Evolutionary conservation across 2,329 filamentous ascomycete species (phyloP).

Genomic region (Aspergillus sp.): DNA sequence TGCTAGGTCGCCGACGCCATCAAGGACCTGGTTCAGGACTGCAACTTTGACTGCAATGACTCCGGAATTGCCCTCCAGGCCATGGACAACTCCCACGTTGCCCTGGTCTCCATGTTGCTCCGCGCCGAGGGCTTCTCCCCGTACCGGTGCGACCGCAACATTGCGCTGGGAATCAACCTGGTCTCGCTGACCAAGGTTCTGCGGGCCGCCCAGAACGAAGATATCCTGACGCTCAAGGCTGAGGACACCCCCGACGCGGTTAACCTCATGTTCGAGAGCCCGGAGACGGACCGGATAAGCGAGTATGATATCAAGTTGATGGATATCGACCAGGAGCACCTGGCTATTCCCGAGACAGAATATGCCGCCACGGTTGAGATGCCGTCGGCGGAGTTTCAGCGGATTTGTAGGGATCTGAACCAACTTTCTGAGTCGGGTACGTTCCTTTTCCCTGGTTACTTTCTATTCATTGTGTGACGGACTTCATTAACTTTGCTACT

Average conservation of each 20-base stretch:
- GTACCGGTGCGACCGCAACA: constrained; percentile 98
- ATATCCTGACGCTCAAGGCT: constrained; percentile 92
- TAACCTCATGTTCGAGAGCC: constrained; percentile 91
- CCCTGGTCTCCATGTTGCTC: constrained; percentile 97
- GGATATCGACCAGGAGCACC: constrained; percentile 99
- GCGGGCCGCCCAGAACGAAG: constrained; percentile 86
- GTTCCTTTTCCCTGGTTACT: constrained; percentile 22
- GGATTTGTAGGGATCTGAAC: constrained; percentile 87
- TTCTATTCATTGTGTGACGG: too few relatives aligned
- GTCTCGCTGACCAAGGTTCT: constrained; percentile 95
- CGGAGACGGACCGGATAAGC: constrained; percentile 80
- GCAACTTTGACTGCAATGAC: constrained; percentile 99
- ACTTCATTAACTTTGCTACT: too few relatives aligned
- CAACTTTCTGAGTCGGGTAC: constrained; percentile 92
- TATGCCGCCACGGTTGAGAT: constrained; percentile 87
- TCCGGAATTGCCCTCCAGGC: constrained; percentile 95
- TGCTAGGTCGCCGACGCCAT: constrained; percentile 90
- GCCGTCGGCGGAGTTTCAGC: constrained; percentile 84
- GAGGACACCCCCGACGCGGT: constrained; percentile 94
- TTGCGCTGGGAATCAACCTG: constrained; percentile 95
- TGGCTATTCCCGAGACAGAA: constrained; percentile 98
- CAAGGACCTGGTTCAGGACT: constrained; percentile 98
- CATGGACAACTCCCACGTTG: constrained; percentile 99
- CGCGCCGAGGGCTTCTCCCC: constrained; percentile 90
- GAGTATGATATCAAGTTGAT: constrained; percentile 99